Percentiles rank a stretch among this genome's conserved stretches.
Evolutionary conservation across 257 asterid species (phyloP).

Genomic region (Lycium ferocissimum): DNA sequence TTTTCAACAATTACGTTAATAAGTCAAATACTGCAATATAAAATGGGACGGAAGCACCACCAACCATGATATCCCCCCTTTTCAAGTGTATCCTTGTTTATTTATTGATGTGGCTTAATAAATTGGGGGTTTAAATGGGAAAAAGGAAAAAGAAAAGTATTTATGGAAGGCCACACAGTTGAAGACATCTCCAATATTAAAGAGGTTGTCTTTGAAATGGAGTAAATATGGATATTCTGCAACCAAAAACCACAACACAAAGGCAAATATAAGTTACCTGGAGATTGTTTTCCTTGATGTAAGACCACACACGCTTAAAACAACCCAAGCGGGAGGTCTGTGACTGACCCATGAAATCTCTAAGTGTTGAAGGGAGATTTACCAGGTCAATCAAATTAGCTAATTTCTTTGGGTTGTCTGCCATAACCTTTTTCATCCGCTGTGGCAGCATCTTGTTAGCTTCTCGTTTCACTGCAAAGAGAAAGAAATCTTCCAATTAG

Average conservation of each 20-base stretch:
- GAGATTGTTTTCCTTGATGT: constrained; percentile 83
- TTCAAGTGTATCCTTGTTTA: not conserved
- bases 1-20: not conserved
- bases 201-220: not conserved
- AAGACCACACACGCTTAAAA: constrained; percentile 82
- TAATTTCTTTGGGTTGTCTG: constrained; percentile 82
- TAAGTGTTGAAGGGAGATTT: constrained; percentile 75
- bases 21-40: not conserved
- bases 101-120: not conserved
- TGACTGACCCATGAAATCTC: constrained; percentile 96
- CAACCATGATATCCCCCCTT: constrained; percentile 9
- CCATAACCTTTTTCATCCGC: constrained; percentile 60
- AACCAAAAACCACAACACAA: not conserved
- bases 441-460: constrained; percentile 64
- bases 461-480: not conserved
- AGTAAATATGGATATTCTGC: not conserved
- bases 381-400: constrained; percentile 82
- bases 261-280: constrained; percentile 55
- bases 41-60: not conserved
- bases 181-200: not conserved
- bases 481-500: not conserved
- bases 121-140: not conserved
- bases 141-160: too few relatives aligned
- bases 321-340: constrained; percentile 87
- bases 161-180: not conserved